A percentile compares a stretch with the other conserved stretches of the same genome.
These are phyloP conservation scores for Lasiodiplodia sp. DNA, from an alignment of 2,329 filamentous ascomycete genomes.

Conservation along the genomic window DNA sequence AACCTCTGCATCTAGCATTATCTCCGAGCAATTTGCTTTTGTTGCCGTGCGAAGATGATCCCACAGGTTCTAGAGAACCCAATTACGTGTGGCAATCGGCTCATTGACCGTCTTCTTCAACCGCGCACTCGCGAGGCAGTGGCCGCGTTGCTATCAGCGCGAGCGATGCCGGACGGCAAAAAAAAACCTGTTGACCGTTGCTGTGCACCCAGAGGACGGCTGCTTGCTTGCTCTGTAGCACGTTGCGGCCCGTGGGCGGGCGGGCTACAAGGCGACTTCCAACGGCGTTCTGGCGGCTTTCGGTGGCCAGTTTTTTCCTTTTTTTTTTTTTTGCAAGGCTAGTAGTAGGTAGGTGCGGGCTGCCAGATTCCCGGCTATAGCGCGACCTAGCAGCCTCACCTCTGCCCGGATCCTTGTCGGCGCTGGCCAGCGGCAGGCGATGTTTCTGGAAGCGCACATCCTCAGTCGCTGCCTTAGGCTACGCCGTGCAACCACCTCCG, in stretches of 20 bases:
- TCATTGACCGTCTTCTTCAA: conserved; percentile 6
- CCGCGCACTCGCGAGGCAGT: background rate
- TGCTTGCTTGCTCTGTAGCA: conserved; percentile 6
- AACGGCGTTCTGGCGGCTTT: conserved; percentile 21
- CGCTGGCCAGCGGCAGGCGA: conserved; percentile 9
- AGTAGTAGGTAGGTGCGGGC: background rate
- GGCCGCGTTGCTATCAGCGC: background rate
- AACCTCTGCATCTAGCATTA: background rate
- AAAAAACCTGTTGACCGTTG: conserved; percentile 24
- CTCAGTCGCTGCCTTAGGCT: conserved; percentile 25
- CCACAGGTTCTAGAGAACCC: background rate
- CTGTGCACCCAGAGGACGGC: background rate
- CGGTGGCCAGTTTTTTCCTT: conserved; percentile 1
- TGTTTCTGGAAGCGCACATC: conserved; percentile 14
- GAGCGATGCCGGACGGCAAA: conserved; percentile 1
- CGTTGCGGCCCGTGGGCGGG: conserved; percentile 18
- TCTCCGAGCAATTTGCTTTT: conserved; percentile 29
- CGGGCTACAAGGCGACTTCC: conserved; percentile 4
- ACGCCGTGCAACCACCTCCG: conserved; percentile 23
- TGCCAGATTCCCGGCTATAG: conserved; percentile 14
- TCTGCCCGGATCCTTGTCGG: background rate
- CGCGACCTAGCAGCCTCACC: conserved; percentile 7
- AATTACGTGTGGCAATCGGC: conserved; percentile 18
- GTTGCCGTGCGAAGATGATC: conserved; percentile 20
- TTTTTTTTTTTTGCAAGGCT: conserved; percentile 10